Base-by-base conservation (phyloP, 192 early-diverging fungal species). In the Thamnidium elegans region DNA sequence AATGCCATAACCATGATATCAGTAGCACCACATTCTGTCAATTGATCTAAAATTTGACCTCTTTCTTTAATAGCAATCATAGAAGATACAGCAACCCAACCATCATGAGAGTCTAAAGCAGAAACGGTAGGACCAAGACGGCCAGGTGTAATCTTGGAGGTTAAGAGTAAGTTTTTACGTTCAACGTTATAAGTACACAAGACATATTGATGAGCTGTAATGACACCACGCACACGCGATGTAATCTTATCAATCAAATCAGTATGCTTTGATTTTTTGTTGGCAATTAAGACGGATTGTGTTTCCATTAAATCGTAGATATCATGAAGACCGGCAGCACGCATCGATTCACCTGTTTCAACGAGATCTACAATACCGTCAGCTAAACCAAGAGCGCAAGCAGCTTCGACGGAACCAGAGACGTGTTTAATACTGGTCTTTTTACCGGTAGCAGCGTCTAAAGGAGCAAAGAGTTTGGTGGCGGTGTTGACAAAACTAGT, bases 291-390 rank as follows among this genome's bases (percentile, higher is more conserved):
- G 19, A 97, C 94, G 7, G 96, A 90, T 68, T 99, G 87, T 17
- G 97, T 89, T 0, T 79, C 79, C 50, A 96, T 47, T 10, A 99
- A 70, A 6, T 90, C 94, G 47, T 84, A 82, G 44, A 99, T 94
- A 47, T 89, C 86, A 70, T 93, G 89, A 17, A 99, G 85, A 17
- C 95, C 94, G 9, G 97, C 97, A 14, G 94, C 97, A 47, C 93
- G 86, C 97, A 99, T 99, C 7, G 97, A 98, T 62, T 99, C 96
- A 65, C 97, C 97, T 17, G 92, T 93, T 79, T 98, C 96, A 32
- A 90, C 84, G 32, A 85, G 63, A 75, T 83, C 82, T 17, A 87
- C 59, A 39, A 99, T 98, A 3, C 87, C 97, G 76, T 99, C 97
- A 19, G 97, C 96, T 21, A 99, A 83, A 5, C 97, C 97, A 52